phyloP scores from a whole-genome alignment of 2,329 filamentous ascomycete genomes.

The Dothistroma septosporum region DNA sequence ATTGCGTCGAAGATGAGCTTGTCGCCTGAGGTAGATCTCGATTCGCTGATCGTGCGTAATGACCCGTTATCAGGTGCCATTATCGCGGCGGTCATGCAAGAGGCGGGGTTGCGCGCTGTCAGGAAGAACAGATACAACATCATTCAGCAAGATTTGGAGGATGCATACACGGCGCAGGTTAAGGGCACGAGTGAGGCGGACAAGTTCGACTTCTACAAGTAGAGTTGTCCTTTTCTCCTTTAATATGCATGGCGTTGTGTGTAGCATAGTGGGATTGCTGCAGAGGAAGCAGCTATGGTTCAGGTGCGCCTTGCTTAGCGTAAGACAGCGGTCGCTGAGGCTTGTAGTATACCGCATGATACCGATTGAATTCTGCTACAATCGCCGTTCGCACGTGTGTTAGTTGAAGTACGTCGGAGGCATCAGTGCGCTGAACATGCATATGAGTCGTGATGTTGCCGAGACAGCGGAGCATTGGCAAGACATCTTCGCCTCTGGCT shows the following conservation, averaged over 20 bases:
- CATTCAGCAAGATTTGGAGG: conserved; percentile 93
- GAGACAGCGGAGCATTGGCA: neutral
- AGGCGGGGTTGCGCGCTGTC: conserved; percentile 88
- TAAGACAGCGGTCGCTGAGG: neutral
- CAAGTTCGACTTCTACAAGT: conserved; percentile 90
- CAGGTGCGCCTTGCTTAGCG: neutral
- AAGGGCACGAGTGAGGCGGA: conserved; percentile 72
- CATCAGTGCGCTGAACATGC: neutral
- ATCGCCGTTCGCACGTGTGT: neutral
- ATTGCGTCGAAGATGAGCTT: conserved; percentile 97
- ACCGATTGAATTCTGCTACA: neutral
- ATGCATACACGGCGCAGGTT: conserved; percentile 94
- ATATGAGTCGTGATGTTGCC: neutral
- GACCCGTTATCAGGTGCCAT: conserved; percentile 92
- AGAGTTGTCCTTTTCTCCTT: conserved; percentile 30
- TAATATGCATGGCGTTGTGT: neutral
- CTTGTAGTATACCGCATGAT: neutral
- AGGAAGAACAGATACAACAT: conserved; percentile 99
- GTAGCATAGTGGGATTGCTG: neutral
- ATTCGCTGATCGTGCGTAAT: conserved; percentile 93
- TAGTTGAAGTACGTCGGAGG: no score
- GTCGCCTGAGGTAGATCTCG: conserved; percentile 91
- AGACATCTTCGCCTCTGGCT: neutral
- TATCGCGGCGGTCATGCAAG: conserved; percentile 98
- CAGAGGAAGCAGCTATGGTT: neutral